Evolutionary conservation across 208 protist species (phyloP), one percentile per base, ranked within the genome.

Genomic region (Crithidia fasciculata): DNA sequence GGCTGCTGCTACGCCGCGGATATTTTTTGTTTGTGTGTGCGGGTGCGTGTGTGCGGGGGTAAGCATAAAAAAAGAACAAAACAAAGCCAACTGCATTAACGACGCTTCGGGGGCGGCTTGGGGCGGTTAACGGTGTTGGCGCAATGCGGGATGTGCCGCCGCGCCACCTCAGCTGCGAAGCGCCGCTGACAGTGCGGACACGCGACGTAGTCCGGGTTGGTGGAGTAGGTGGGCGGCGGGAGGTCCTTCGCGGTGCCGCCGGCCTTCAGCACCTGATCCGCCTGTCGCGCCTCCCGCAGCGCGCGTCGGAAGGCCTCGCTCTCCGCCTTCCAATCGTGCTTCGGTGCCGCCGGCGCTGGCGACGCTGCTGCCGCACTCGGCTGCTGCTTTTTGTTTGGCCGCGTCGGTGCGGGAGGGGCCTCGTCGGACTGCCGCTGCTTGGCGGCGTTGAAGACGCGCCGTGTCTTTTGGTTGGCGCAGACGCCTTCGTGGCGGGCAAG

Each of bases 111-210:
- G 2, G 94, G 94, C 15, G 94, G 84, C 74, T 95, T 97, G 2
- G 94, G 92, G 18, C 81, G 71, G 60, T 95, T 95, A 0, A 95
- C 59, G 2, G 92, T 97, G 18, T 36, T 92, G 36, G 89, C 89
- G 43, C 94, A 97, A 40, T 74, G 76, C 13, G 94, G 94, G 64
- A 98, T 97, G 70, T 98, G 94, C 18, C 92, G 77, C 72, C 88
- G 84, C 15, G 92, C 92, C 13, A 91, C 89, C 40, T 93, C 85
- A 15, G 86, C 78, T 4, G 87, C 89, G 80, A 98, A 98, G 28
- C 92, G 86, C 13, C 94, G 82, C 45, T 78, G 61, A 74, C 94
- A 98, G 63, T 97, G 87, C n/a, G 89, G 92, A 60, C 94, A 98
- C 57, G 69, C 82, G 6, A 92, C 83, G 58, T 96, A 96, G 67